These are phyloP conservation scores for Stropharia rugosoannulata DNA, from an alignment of 768 basidiomycete species.

Conservation along the genomic window DNA sequence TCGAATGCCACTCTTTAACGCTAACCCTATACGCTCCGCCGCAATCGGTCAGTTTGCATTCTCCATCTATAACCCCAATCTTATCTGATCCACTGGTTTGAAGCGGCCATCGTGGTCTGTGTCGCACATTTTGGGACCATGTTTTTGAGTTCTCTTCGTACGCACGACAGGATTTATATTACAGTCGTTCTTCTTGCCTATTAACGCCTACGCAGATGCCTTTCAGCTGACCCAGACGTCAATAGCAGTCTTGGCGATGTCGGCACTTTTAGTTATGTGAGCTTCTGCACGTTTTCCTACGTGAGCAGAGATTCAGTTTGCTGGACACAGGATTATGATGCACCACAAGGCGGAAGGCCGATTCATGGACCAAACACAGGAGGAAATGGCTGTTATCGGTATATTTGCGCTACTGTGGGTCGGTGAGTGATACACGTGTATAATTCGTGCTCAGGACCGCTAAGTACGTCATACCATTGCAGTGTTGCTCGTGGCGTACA, in stretches of 20 bases:
- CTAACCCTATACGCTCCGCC: constrained; percentile 45
- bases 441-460: neutral
- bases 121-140: constrained; percentile 52
- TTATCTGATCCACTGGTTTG: neutral
- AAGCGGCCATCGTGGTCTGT: constrained; percentile 48
- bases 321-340: constrained; percentile 52
- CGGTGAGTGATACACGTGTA: constrained; percentile 42
- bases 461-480: neutral
- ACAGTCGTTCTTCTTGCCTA: neutral
- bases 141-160: constrained; percentile 47
- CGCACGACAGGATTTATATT: constrained; percentile 13
- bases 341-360: constrained; percentile 64
- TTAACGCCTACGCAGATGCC: constrained; percentile 39
- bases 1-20: constrained; percentile 48
- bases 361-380: constrained; percentile 66
- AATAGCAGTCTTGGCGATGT: constrained; percentile 67
- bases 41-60: constrained; percentile 31
- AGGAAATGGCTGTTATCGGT: constrained; percentile 70
- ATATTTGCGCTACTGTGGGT: constrained; percentile 77
- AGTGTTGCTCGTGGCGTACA: constrained; percentile 46
- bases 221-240: constrained; percentile 72
- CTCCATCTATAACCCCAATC: neutral
- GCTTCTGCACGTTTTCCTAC: constrained; percentile 21
- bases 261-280: constrained; percentile 65
- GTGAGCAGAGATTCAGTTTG: neutral